These are phyloP conservation scores for Hanseniaspora nectarophila DNA, from an alignment of 805 yeast species.

Conservation along the genomic window DNA sequence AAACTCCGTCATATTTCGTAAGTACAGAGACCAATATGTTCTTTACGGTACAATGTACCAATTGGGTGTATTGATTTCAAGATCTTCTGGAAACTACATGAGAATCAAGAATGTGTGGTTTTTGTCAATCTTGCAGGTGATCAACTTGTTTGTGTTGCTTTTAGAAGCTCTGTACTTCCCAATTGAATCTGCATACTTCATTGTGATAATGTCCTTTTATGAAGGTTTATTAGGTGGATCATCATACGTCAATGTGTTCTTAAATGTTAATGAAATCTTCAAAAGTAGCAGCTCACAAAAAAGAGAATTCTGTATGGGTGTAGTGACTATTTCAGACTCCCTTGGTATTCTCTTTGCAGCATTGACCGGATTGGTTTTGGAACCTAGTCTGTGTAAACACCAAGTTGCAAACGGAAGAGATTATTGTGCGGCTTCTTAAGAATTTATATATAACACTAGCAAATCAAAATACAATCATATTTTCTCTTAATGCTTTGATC, in stretches of 20 bases:
- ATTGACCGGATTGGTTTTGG: constrained; percentile 57
- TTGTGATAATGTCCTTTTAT: constrained; percentile 58
- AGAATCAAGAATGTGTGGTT: constrained; percentile 48
- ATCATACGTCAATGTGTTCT: constrained; percentile 78
- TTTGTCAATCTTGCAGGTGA: constrained; percentile 53
- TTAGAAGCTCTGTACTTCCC: constrained; percentile 52
- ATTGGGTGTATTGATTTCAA: constrained; percentile 79
- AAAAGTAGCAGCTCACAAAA: constrained; percentile 32
- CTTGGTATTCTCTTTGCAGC: constrained; percentile 81
- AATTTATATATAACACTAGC: no score
- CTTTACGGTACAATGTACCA: constrained; percentile 84
- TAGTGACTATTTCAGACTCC: constrained; percentile 73
- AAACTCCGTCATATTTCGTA: constrained; percentile 44
- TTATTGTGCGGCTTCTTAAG: constrained; percentile 45
- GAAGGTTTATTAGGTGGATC: constrained; percentile 89
- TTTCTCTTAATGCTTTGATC: constrained; percentile 29
- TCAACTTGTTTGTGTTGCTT: constrained; percentile 49
- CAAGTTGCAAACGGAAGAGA: constrained; percentile 65
- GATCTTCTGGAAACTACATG: constrained; percentile 64
- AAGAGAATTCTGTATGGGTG: constrained; percentile 70
- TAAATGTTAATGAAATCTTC: constrained; percentile 52
- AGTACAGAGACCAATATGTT: constrained; percentile 78
- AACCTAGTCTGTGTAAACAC: constrained; percentile 54
- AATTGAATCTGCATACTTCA: constrained; percentile 47
- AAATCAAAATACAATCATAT: constrained; percentile 21